Evolutionary conservation across 2,329 filamentous ascomycete species (phyloP), one percentile per base, ranked within the genome.

Genomic region (Fusarium pininemorale): DNA sequence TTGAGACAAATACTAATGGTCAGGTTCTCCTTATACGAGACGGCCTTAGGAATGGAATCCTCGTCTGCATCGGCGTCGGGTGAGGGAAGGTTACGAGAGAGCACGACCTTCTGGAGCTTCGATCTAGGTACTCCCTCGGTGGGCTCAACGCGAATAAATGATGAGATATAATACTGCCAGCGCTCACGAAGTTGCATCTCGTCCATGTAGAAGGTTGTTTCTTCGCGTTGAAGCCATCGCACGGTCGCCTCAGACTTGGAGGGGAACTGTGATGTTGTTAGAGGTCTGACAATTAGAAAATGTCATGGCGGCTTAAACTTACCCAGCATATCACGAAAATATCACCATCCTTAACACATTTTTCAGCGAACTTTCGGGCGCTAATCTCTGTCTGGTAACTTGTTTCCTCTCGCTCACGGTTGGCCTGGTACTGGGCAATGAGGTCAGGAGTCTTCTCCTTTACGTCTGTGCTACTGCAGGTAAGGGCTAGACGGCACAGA

Each of bases 91-190:
- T 93, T 95, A 66, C 93, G 91, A 57, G 90, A 88, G 22, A 96
- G 86, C 66, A 95, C 90, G 9, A 90, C 88, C 83, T 91, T 92
- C 70, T 89, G 90, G 78, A 94, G 87, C 54, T 89, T 89, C 11
- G 88, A 87, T 56, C 91, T 87, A 12, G 88, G 85, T 6, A 96
- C 88, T 20, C 93, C 93, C 82, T 96, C 94, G 1, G 96, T 99
- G 5, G 94, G 93, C 79, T 98, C 94, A 30, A 95, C 89, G 72
- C 94, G 94, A 75, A 94, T 93, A 82, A 93, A 98, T 0, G 95
- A 95, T 24, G 96, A 95, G 65, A 98, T 94, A 81, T 99, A 99
- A 84, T 97, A 97, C 77, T 96, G 94, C 96, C 96, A 99, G 44
- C 91, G 88, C 71, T 94, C 91, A 64, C 92, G 92, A 57, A 91